A percentile compares a stretch with the other conserved stretches of the same genome.
Evolutionary conservation across 441 rosid species (phyloP).

Genomic region (Jatropha podagrica): DNA sequence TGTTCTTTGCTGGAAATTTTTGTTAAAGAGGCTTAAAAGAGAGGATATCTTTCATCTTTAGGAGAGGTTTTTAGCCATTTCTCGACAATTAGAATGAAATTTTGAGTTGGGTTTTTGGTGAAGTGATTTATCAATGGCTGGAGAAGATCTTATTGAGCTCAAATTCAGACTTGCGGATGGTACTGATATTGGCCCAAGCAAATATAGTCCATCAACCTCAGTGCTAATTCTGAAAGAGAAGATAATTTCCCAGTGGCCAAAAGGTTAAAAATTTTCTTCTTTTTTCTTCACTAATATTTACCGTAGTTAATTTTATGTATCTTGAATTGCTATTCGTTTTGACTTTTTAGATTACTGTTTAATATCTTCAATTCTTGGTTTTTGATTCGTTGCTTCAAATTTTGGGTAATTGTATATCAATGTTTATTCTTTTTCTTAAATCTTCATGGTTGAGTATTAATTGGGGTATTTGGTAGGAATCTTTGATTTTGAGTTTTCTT

Average conservation of each 20-base stretch:
- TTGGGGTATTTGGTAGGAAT: neutral
- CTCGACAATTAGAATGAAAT: constrained; percentile 21
- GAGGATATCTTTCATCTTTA: constrained; percentile 17
- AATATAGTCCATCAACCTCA: constrained; percentile 57
- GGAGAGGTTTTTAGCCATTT: constrained; percentile 10
- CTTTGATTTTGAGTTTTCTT: constrained; percentile 13
- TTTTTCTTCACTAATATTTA: constrained; percentile 5
- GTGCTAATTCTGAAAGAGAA: constrained; percentile 76
- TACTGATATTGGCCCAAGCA: constrained; percentile 72
- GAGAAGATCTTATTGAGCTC: constrained; percentile 62
- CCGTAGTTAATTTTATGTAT: neutral
- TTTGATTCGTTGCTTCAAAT: neutral
- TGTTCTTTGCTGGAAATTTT: constrained; percentile 25
- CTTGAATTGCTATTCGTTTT: neutral
- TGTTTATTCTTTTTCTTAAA: constrained; percentile 8
- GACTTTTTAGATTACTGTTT: constrained; percentile 2
- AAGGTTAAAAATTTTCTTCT: constrained; percentile 38
- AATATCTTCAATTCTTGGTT: neutral
- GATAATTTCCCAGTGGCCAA: constrained; percentile 73
- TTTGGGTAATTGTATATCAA: neutral
- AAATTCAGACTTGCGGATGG: constrained; percentile 84
- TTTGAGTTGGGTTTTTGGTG: constrained; percentile 27
- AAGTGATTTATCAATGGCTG: constrained; percentile 51
- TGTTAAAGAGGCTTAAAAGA: constrained; percentile 13
- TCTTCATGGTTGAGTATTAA: neutral